Evolutionary conservation across 2,329 filamentous ascomycete genomes (phyloP), one percentile per base, ranked within the genome.

Genomic region (Monascus ruber): DNA sequence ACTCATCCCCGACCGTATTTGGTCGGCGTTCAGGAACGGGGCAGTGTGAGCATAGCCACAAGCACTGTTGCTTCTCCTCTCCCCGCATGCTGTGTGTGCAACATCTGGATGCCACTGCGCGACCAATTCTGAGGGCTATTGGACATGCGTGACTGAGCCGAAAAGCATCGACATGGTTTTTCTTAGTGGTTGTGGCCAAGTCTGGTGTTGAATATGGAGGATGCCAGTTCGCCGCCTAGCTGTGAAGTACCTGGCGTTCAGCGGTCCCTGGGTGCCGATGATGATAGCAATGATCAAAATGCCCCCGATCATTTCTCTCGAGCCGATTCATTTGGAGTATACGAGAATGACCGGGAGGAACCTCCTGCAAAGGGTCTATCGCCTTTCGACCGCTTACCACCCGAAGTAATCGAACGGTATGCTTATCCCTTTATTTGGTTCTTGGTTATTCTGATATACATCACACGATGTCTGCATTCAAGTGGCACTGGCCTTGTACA

Each of bases 381-480:
- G 28, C 41, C 45, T 6, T 57, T 58, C 41, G 38, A 38, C 38
- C 50, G 49, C 39, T 43, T 58, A 40, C 53, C 55, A 38, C 40
- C 45, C 38, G 47, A 49, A 26, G 48, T 58, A 24, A 56, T 58
- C 40, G 49, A 55, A 41, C 48, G 47, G 55, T 58, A 48, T 48
- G 55, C 33, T 33, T 32, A 35, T 8, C 34, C 17, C 7, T 34
- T 31, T 35, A 10, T 17, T 24, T n/a, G 8, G 17, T 26, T 29
- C 38, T 24, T 32, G 34, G 25, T 35, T 33, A 31, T 37, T n/a
- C 31, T 44, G 40, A 26, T 37, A 36, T 26, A 5, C 24, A 11
- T 26, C 31, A 34, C 27, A 35, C 33, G 28, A 25, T 33, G 35
- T 34, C 35, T 24, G 28, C 37, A 27, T 42, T 29, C 38, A 17